Base-by-base conservation (phyloP, 1,284 basidiomycete genomes). In the Naganishia liquefaciens region DNA sequence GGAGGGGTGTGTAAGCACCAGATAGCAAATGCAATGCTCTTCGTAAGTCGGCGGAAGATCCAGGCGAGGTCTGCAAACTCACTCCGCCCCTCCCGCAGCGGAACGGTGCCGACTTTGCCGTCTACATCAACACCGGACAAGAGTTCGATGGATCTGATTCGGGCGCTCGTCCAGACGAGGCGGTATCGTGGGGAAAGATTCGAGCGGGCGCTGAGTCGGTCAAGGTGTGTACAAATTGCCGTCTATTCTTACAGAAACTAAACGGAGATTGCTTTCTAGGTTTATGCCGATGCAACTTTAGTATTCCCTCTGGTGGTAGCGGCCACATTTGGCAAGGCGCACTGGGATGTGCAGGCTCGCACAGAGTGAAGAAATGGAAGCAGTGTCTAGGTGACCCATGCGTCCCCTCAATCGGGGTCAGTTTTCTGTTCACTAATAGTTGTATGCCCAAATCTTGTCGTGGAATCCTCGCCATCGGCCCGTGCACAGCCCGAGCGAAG, bases 1-100 rank as follows among this genome's bases (percentile, higher is more conserved):
- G 96, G 96, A 17, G 96, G 96, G 1, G 95, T 99, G 9, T 98
- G 95, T 83, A 99, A 99, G 79, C 96, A 99, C 77, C 96, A 99
- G 76, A 97, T 99, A 65, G 94, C 94, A 19, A 99, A 99, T 74
- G 94, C 95, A 0, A 98, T 99, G 96, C 82, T 99, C 25, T 97
- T 99, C 75, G 93, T 95, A 76, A 74, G 83, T 78, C 13, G 5
- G 11, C 17, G 15, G 25, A 64, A 64, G 64, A 46, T 54, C 21
- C 6, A 46, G 54, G 42, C 52, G 1, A 50, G 40, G 47, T 23
- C 39, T 50, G n/a, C 30, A 63, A 53, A 17, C 46, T 42, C 21
- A 42, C 40, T 23, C 19, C 39, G 28, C 58, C 10, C 46, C 47
- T 21, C 54, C 55, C 27, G 42, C 75, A 95, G 93, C 86, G 95